Evolutionary conservation across 2,329 filamentous ascomycete species (phyloP).

Genomic region (Penicillium nordicum): DNA sequence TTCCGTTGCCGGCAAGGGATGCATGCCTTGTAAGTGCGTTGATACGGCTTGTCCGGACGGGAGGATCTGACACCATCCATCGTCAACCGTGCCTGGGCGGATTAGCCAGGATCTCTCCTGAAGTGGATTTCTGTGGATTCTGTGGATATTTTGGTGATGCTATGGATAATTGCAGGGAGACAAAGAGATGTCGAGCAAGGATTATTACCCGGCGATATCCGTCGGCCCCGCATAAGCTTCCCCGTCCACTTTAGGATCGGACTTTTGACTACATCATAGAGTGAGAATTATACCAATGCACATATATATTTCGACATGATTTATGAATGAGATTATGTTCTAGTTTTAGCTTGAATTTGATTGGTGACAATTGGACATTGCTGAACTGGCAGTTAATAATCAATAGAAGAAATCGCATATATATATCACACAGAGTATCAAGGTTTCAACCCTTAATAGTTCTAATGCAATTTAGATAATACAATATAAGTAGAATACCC

Average conservation of each 20-base stretch:
- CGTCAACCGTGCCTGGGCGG: constrained; percentile 16
- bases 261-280: background rate
- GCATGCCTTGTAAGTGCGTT: constrained; percentile 55
- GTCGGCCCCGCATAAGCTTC: background rate
- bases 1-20: constrained; percentile 53
- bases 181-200: background rate
- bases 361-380: no score
- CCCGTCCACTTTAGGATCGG: background rate
- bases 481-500: no score
- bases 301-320: background rate
- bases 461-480: no score
- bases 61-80: constrained; percentile 25
- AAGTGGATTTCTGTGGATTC: constrained; percentile 2
- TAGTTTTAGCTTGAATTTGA: background rate
- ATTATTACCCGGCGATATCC: constrained; percentile 9
- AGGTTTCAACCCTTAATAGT: background rate
- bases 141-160: constrained; percentile 16
- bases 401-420: background rate
- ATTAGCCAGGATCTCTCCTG: constrained; percentile 14
- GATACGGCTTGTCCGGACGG: constrained; percentile 40
- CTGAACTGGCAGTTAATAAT: background rate
- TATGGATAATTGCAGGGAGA: constrained; percentile 11
- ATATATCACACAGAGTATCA: background rate
- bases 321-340: background rate
- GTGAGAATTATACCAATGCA: background rate